A percentile compares a stretch with the other conserved stretches of the same genome.
phyloP scores from a whole-genome alignment of 306 rosid genomes.

The Datisca glomerata region DNA sequence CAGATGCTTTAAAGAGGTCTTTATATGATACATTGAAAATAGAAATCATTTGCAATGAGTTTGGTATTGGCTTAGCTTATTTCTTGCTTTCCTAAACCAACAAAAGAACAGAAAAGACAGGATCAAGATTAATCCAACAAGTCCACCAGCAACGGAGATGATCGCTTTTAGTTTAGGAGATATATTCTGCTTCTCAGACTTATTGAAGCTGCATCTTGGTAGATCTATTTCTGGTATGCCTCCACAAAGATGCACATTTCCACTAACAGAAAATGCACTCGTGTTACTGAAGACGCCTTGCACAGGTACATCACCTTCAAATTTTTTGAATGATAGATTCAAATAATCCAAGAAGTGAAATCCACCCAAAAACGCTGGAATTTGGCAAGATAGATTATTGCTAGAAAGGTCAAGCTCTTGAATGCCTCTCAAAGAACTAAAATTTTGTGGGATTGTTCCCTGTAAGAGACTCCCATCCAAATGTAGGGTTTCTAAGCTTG shows the following conservation, averaged over 20 bases:
- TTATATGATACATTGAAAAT: constrained; percentile 15
- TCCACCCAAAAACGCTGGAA: constrained; percentile 5
- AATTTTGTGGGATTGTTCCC: constrained; percentile 12
- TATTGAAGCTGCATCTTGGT: constrained; percentile 2
- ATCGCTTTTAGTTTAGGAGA: not conserved
- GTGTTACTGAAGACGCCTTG: constrained; percentile 13
- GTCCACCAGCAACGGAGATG: constrained; percentile 6
- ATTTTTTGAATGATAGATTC: constrained; percentile 17
- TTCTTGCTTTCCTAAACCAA: constrained; percentile 2
- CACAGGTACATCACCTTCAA: constrained; percentile 17
- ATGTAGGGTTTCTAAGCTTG: constrained; percentile 2
- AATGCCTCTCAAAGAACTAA: constrained; percentile 11
- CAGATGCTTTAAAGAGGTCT: constrained; percentile 18
- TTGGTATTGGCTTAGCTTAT: not conserved
- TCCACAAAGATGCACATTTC: constrained; percentile 13
- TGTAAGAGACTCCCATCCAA: constrained; percentile 11
- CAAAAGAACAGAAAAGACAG: not conserved
- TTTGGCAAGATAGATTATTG: constrained; percentile 12
- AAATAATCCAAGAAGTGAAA: not conserved
- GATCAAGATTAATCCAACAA: not conserved
- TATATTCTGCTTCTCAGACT: not conserved
- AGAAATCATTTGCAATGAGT: not conserved
- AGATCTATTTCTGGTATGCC: constrained; percentile 14
- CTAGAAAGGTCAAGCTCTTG: constrained; percentile 11
- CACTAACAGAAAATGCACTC: constrained; percentile 1